These are phyloP conservation scores for Neospermospora avenae DNA, from an alignment of 2,329 filamentous ascomycete species.

Conservation along the genomic window DNA sequence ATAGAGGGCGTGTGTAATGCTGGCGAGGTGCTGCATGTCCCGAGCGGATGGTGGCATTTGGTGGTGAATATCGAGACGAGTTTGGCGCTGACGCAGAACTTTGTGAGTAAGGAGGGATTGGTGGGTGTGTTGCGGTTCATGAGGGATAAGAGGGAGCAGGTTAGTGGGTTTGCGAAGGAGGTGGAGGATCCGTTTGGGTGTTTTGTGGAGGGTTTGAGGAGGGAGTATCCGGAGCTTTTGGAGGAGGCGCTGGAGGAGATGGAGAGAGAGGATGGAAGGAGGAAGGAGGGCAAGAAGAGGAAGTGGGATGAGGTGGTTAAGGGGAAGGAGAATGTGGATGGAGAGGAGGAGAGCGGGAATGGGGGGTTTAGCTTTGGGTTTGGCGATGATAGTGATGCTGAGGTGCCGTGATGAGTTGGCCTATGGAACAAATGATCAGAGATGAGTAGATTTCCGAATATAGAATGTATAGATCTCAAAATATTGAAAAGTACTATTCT, in stretches of 20 bases:
- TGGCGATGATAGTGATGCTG: slow-evolving; percentile 51
- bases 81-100: slow-evolving; percentile 93
- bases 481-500: no score
- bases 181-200: slow-evolving; percentile 70
- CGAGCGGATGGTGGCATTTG: slow-evolving; percentile 94
- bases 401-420: slow-evolving; percentile 34
- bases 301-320: slow-evolving; percentile 79
- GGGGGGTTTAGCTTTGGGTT: slow-evolving; percentile 63
- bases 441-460: neutral
- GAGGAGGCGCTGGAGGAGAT: slow-evolving; percentile 62
- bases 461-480: neutral
- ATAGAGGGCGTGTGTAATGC: slow-evolving; percentile 78
- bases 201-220: slow-evolving; percentile 67
- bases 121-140: slow-evolving; percentile 76
- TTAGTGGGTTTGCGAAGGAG: slow-evolving; percentile 77
- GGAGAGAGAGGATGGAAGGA: slow-evolving; percentile 47
- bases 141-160: slow-evolving; percentile 75
- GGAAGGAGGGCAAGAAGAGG: slow-evolving; percentile 62
- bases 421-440: neutral
- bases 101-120: slow-evolving; percentile 73
- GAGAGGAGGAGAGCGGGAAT: slow-evolving; percentile 35
- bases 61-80: slow-evolving; percentile 84
- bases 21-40: slow-evolving; percentile 89
- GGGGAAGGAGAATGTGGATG: slow-evolving; percentile 46
- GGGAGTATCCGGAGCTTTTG: slow-evolving; percentile 63